Evolutionary conservation across 371 early-diverging fungal genomes (phyloP).

Genomic region (Catenaria anguillulae): DNA sequence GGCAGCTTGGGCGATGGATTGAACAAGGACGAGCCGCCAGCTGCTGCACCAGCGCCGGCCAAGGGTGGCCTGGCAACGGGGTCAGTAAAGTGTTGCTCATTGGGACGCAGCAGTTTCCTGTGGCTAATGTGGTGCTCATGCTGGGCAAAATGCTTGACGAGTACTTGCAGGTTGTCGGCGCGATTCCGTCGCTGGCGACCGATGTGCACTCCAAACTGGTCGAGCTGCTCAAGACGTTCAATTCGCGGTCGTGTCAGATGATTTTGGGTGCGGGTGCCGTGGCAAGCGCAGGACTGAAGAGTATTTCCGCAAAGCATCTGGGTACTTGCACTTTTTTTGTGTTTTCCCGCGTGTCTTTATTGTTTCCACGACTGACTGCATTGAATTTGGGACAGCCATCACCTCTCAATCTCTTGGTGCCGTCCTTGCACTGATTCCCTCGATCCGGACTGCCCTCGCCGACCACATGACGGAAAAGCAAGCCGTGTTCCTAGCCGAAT

Average conservation of each 20-base stretch:
- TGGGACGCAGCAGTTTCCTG: conserved; percentile 49
- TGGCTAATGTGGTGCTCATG: conserved; percentile 68
- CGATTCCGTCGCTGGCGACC: conserved; percentile 54
- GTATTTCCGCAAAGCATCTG: conserved; percentile 86
- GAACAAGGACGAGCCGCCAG: background rate
- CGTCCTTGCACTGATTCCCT: conserved; percentile 69
- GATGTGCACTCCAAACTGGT: conserved; percentile 71
- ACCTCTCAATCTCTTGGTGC: conserved; percentile 79
- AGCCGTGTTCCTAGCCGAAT: conserved; percentile 56
- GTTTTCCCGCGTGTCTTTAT: too few relatives aligned
- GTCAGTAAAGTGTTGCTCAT: conserved; percentile 36
- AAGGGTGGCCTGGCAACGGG: conserved; percentile 2
- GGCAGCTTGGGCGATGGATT: background rate
- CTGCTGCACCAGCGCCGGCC: conserved; percentile 6
- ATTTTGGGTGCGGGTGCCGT: conserved; percentile 91
- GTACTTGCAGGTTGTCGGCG: conserved; percentile 60
- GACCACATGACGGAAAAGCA: conserved; percentile 55
- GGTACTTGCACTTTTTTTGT: conserved; percentile 22
- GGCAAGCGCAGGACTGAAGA: conserved; percentile 83
- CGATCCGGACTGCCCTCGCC: conserved; percentile 51
- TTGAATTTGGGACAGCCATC: conserved; percentile 35
- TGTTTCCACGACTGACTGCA: background rate
- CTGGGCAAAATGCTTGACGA: conserved; percentile 77
- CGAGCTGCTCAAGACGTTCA: conserved; percentile 72
- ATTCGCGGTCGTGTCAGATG: conserved; percentile 80